Base-by-base conservation (phyloP, 495 filamentous ascomycete species). In the Aspergillus steynii region DNA sequence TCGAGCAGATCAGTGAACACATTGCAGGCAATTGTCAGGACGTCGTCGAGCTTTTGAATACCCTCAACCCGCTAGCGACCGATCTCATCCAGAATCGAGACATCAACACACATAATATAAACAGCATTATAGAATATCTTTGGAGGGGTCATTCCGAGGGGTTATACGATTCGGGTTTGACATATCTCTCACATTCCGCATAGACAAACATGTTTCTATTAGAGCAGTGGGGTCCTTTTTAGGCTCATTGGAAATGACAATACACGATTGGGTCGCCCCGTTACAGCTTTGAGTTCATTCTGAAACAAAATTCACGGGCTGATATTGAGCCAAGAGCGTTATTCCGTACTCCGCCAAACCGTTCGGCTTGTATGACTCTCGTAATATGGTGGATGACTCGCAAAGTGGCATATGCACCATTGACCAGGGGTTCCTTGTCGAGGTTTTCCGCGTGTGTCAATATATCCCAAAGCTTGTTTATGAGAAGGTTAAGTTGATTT, bases 61-160 rank as follows among this genome's bases (percentile, higher is more conserved):
- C 37, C 1, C 37, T 42, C 10, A 42, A 42, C 14, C 37, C 37
- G 10, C 37, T 42, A 42, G 37, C 12, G 37, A 42, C 37, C 1
- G 37, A 42, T 42, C 37, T 42, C 7, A 42, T 42, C 37, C 37
- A 42, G 37, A 42, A 42, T 15, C 37, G 37, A 15, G 37, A 42
- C 14, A 8, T 42, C 37, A 42, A 15, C 12, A 10, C 37, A 12
- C 37, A 42, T 42, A 42, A 14, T 42, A 42, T 42, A 59, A 53
- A 28, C 57, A 53, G n/a, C 50, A 59, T 53, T 3, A 8, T 50
- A 42, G 10, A 42, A 14, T 42, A 14, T 42, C 37, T 42, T 12
- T 42, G 37, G 37, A 42, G 1, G 10, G 37, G 37, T 42, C 37
- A 42, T 42, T 42, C 37, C 37, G 37, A 42, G 37, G 37, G 37